A percentile compares a stretch with the other conserved stretches of the same genome.
phyloP scores from a whole-genome alignment of 768 basidiomycete genomes.

The Pulveroboletus sp. region DNA sequence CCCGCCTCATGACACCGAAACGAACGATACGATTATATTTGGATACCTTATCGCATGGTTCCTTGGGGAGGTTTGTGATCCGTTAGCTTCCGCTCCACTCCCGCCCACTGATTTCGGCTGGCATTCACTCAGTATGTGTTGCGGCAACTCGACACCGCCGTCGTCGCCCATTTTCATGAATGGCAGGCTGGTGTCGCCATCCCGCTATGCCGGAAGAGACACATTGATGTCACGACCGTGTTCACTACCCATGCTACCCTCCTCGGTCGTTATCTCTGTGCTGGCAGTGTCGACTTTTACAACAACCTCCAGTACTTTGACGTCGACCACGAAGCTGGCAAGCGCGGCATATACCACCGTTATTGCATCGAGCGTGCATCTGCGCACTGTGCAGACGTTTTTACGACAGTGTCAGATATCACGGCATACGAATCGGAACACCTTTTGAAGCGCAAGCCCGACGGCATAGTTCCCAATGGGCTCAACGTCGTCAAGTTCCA shows the following conservation, averaged over 20 bases:
- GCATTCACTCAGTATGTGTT: conserved; percentile 59
- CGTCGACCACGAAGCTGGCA: conserved; percentile 98
- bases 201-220: conserved; percentile 89
- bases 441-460: conserved; percentile 93
- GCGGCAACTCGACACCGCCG: conserved; percentile 76
- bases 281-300: conserved; percentile 98
- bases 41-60: conserved; percentile 99
- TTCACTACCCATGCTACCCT: conserved; percentile 99
- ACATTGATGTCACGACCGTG: conserved; percentile 97
- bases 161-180: conserved; percentile 98
- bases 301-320: conserved; percentile 99
- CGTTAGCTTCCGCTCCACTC: conserved; percentile 4
- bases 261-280: conserved; percentile 96
- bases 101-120: conserved; percentile 8
- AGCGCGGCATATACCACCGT: conserved; percentile 95
- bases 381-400: conserved; percentile 94
- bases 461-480: conserved; percentile 95
- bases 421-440: conserved; percentile 98
- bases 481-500: conserved; percentile 98
- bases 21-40: conserved; percentile 96
- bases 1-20: conserved; percentile 94
- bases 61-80: conserved; percentile 81
- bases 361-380: conserved; percentile 98
- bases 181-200: conserved; percentile 99
- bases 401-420: conserved; percentile 97